Conservation (phyloP, 345 rosid species). For the Rhodamnia rubescens region DNA sequence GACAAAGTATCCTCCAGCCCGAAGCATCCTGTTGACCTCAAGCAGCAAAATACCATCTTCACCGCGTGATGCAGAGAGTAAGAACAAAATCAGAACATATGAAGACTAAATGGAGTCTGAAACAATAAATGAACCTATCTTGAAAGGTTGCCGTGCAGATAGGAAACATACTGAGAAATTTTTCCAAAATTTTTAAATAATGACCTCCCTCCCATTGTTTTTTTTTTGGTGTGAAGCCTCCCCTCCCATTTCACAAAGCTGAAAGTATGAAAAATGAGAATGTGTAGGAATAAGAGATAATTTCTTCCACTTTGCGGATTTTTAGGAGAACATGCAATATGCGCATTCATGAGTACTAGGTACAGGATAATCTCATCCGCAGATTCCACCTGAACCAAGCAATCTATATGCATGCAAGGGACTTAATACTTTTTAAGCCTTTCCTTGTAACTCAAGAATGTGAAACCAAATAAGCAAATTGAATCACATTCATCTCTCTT, state of each 20-base stretch:
- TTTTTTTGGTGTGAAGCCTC: too few species aligned
- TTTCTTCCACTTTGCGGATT: neutral
- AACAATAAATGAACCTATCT: neutral
- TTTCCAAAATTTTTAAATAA: neutral
- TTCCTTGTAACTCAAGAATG: neutral
- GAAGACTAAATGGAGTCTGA: neutral
- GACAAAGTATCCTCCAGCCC: constrained; percentile 92
- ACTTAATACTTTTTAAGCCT: neutral
- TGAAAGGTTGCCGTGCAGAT: neutral
- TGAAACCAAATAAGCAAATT: neutral
- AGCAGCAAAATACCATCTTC: constrained; percentile 92
- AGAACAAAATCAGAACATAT: neutral
- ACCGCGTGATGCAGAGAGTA: constrained; percentile 1
- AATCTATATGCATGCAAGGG: neutral
- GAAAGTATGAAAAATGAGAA: neutral
- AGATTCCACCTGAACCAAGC: neutral
- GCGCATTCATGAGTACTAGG: neutral
- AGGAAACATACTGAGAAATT: neutral
- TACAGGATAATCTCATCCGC: neutral
- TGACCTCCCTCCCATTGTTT: neutral
- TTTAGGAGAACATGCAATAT: neutral
- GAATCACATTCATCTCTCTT: neutral
- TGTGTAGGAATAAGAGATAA: neutral
- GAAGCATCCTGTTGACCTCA: constrained; percentile 91
- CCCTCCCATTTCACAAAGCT: neutral